Evolutionary conservation across 2,329 filamentous ascomycete species (phyloP).

Genomic region (Botrytis fabae): DNA sequence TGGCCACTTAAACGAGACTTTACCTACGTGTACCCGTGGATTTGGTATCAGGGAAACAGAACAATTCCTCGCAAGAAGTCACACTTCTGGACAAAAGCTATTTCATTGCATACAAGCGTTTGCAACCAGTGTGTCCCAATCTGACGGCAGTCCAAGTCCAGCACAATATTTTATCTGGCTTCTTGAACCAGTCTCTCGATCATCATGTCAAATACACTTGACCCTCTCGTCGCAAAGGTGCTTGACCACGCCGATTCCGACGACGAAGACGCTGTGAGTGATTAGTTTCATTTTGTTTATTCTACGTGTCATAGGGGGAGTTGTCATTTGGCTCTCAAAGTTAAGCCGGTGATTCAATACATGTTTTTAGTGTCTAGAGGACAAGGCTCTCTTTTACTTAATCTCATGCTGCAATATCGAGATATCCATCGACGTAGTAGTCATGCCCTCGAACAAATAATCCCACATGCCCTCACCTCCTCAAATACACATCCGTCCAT

Average conservation of each 20-base stretch:
- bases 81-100: not conserved
- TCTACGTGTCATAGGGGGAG: not conserved
- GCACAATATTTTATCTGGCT: not conserved
- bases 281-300: not conserved
- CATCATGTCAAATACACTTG: slow-evolving; percentile 39
- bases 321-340: not conserved
- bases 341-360: not conserved
- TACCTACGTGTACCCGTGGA: not conserved
- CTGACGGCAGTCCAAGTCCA: not conserved
- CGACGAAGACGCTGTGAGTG: slow-evolving; percentile 52
- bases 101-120: slow-evolving; percentile 14
- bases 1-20: not conserved
- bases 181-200: not conserved
- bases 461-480: not conserved
- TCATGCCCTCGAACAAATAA: not conserved
- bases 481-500: not conserved
- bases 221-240: slow-evolving; percentile 52
- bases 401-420: not conserved
- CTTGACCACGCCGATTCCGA: slow-evolving; percentile 49
- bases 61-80: not conserved
- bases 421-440: not conserved
- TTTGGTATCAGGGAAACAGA: not conserved
- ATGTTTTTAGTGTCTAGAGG: not conserved
- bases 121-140: not conserved
- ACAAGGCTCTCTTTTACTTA: not conserved